A percentile compares a stretch with the other conserved stretches of the same genome.
Evolutionary conservation across 768 basidiomycete species (phyloP).

Genomic region (Lactarius indigo): DNA sequence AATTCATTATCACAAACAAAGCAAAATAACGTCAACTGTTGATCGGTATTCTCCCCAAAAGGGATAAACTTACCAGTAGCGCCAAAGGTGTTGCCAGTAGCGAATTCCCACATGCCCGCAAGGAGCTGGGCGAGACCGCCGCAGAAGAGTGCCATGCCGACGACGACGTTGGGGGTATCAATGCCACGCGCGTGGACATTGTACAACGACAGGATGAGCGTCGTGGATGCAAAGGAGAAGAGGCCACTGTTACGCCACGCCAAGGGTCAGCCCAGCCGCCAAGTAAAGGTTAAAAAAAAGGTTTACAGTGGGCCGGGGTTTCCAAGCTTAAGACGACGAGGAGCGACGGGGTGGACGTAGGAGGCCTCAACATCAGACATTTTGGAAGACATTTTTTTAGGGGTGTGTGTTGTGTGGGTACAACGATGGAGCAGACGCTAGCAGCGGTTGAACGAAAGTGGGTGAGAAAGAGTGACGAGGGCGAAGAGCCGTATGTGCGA

Average conservation of each 20-base stretch:
- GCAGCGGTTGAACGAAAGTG: neutral
- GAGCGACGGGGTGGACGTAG: neutral
- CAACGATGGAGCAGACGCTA: neutral
- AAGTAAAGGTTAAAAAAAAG: slow-evolving; percentile 46
- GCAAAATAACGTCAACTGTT: slow-evolving; percentile 30
- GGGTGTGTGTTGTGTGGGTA: neutral
- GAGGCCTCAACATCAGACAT: slow-evolving; percentile 12
- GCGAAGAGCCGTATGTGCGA: neutral
- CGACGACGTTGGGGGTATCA: slow-evolving; percentile 59
- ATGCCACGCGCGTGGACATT: slow-evolving; percentile 62
- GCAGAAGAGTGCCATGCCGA: slow-evolving; percentile 83
- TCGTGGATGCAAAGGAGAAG: slow-evolving; percentile 82
- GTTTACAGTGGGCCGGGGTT: slow-evolving; percentile 57
- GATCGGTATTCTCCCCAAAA: neutral
- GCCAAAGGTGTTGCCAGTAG: slow-evolving; percentile 62
- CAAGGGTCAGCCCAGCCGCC: slow-evolving; percentile 47
- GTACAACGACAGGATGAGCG: slow-evolving; percentile 73
- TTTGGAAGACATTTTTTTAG: slow-evolving; percentile 13
- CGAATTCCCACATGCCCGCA: slow-evolving; percentile 78
- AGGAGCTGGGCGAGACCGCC: slow-evolving; percentile 85
- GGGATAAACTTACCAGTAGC: slow-evolving; percentile 55
- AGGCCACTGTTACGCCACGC: slow-evolving; percentile 67
- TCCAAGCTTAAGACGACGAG: slow-evolving; percentile 5
- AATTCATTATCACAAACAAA: neutral
- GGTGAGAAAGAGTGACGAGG: neutral